phyloP scores from a whole-genome alignment of 805 yeast species.

The Cyberlindnera suaveolens region DNA sequence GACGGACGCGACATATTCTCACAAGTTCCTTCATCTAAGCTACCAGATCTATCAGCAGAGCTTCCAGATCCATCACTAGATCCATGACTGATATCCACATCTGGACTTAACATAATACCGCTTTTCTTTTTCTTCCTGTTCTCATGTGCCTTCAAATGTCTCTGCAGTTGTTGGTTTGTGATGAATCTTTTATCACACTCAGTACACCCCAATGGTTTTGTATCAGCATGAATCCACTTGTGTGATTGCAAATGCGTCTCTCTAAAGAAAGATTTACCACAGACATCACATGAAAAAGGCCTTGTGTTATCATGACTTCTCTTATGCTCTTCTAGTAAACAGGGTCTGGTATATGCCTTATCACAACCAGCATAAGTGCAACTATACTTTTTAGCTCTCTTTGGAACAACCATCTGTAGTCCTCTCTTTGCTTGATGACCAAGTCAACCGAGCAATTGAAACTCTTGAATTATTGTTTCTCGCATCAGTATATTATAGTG shows the following conservation, averaged over 20 bases:
- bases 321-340: conserved; percentile 55
- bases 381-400: conserved; percentile 34
- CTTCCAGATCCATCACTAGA: too few relatives aligned
- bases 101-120: too few relatives aligned
- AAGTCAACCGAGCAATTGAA: too few relatives aligned
- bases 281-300: conserved; percentile 59
- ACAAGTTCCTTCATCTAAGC: not conserved
- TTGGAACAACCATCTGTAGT: conserved; percentile 1
- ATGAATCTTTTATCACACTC: conserved; percentile 58
- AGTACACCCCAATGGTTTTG: conserved; percentile 50
- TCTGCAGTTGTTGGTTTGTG: conserved; percentile 48
- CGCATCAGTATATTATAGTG: too few relatives aligned
- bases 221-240: conserved; percentile 53
- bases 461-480: too few relatives aligned
- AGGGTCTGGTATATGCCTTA: conserved; percentile 51
- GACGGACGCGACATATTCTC: not conserved
- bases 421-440: too few relatives aligned
- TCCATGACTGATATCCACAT: too few relatives aligned
- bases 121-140: not conserved
- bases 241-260: conserved; percentile 79
- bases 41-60: too few relatives aligned
- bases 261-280: conserved; percentile 59
- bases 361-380: conserved; percentile 43
- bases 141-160: conserved; percentile 54
- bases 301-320: conserved; percentile 70